Evolutionary conservation across 2,329 filamentous ascomycete genomes (phyloP), one percentile per base, ranked within the genome.

Genomic region (Beauveria bassiana): DNA sequence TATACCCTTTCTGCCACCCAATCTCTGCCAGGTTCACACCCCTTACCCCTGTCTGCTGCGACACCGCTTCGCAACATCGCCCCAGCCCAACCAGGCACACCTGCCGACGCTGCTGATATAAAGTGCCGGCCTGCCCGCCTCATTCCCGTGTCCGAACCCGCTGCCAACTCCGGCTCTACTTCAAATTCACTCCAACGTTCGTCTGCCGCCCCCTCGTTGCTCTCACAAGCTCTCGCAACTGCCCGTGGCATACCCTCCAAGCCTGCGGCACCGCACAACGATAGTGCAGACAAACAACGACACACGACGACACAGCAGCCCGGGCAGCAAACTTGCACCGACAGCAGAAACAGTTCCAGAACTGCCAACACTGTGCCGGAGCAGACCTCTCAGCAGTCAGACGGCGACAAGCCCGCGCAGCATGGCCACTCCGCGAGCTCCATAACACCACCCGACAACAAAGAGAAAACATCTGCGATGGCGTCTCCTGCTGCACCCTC

Each of bases 401-500:
- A 24, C n/a, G n/a, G 34, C 34, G 57, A 60, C 22, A 24, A 46
- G 24, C n/a, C 10, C 10, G n/a, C 24, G 14, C 57, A 60, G 22
- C 42, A 61, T 56, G 59, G 46, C 59, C 31, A 61, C 20, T 7
- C 45, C 22, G 34, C 22, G 22, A 50, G 26, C 28, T 53, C 52
- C n/a, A 50, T 61, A 56, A 45, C 59, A 38, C 14, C 42, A 38
- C 47, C 26, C 50, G 43, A 62, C 26, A 38, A 18, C 3, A 51
- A 26, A 58, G 66, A 75, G 49, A 69, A 72, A 45, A 67, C 69
- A 51, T 65, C 55, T 16, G 20, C 68, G 56, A 69, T 73, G 53
- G 66, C 56, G n/a, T 49, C 46, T 43, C 38, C 56, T 51, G 46
- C 47, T 16, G 56, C 46, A 2, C 22, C 56, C 0, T 51, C 74